Evolutionary conservation across 176 grass and related monocot species (phyloP).

Genomic region (Lolium perenne): DNA sequence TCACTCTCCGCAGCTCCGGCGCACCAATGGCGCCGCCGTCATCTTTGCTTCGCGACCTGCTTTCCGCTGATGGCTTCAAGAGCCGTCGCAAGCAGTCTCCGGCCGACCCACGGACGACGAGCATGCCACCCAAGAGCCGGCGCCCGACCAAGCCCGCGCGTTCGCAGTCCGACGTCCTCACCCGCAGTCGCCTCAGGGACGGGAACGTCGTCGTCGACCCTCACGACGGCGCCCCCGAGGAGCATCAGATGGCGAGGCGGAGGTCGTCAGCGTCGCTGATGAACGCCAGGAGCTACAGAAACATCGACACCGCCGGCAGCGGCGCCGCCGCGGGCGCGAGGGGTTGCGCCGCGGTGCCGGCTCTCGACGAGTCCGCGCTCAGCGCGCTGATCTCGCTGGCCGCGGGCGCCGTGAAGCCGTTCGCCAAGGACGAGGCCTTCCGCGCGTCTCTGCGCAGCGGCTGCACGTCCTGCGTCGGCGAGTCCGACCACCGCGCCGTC

Average conservation of each 20-base stretch:
- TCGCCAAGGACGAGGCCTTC: constrained; percentile 46
- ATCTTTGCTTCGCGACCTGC: constrained; percentile 53
- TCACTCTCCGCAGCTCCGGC: neutral
- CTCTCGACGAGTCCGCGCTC: constrained; percentile 61
- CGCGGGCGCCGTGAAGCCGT: constrained; percentile 42
- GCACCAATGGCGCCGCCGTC: constrained; percentile 49
- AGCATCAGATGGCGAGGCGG: neutral
- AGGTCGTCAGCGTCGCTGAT: constrained; percentile 39
- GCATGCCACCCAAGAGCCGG: constrained; percentile 44
- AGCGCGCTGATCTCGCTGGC: constrained; percentile 54
- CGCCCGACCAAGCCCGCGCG: constrained; percentile 40
- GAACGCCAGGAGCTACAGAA: constrained; percentile 21
- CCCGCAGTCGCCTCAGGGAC: constrained; percentile 36
- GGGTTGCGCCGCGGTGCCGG: constrained; percentile 27
- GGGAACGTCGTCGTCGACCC: neutral
- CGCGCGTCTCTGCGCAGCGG: constrained; percentile 48
- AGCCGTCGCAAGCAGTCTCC: constrained; percentile 32
- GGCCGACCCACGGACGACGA: constrained; percentile 33
- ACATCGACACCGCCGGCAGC: neutral
- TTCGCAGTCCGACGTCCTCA: constrained; percentile 54
- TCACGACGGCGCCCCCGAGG: neutral
- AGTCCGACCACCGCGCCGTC: constrained; percentile 46
- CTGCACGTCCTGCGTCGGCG: constrained; percentile 49
- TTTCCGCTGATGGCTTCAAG: constrained; percentile 55
- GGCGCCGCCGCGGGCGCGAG: neutral